phyloP scores from a whole-genome alignment of 176 grass and related monocot genomes.

The Hordeum vulgare region MorexV3_pseudomolecules_assembly NC_058522.1:347660369-347660868 shows the following conservation, averaged over 20 bases:
- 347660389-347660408: not conserved
- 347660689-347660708: slow-evolving; percentile 71
- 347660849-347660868: not conserved
- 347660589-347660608: slow-evolving; percentile 97
- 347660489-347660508: not conserved
- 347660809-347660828: not conserved
- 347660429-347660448: not conserved
- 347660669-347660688: slow-evolving; percentile 86
- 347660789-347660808: not conserved
- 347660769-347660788: slow-evolving; percentile 65
- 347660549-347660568: slow-evolving; percentile 91
- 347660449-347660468: not conserved
- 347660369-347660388: no score
- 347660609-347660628: slow-evolving; percentile 97
- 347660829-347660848: not conserved
- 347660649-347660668: slow-evolving; percentile 97
- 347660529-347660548: slow-evolving; percentile 66
- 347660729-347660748: slow-evolving; percentile 97
- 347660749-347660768: slow-evolving; percentile 57
- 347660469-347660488: not conserved
- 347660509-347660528: not conserved
- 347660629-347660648: slow-evolving; percentile 88
- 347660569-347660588: slow-evolving; percentile 86
- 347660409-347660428: not conserved
- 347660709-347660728: slow-evolving; percentile 71